Conservation (phyloP, 768 basidiomycete species). For the Suillus paluster region DNA sequence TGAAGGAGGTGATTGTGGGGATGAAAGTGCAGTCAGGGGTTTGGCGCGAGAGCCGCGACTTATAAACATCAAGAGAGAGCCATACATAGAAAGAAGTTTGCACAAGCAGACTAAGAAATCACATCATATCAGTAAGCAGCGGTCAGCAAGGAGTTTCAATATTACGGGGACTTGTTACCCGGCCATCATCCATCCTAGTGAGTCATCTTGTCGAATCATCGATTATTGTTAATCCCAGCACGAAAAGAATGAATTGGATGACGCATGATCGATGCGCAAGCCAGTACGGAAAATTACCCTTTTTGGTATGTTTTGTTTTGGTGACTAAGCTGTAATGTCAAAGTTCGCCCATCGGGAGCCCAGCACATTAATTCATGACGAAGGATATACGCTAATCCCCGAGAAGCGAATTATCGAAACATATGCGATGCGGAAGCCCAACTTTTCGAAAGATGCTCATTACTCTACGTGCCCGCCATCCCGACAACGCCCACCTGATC, state of each 20-base stretch:
- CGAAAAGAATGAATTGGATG: too few species aligned
- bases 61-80: slow-evolving; percentile 9
- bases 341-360: background rate
- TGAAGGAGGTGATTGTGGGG: background rate
- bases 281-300: background rate
- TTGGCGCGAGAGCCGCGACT: slow-evolving; percentile 9
- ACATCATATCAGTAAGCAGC: background rate
- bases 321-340: too few species aligned
- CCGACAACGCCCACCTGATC: slow-evolving; percentile 87
- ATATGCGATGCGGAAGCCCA: slow-evolving; percentile 2
- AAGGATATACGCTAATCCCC: background rate
- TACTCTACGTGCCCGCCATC: slow-evolving; percentile 80
- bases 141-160: slow-evolving; percentile 1
- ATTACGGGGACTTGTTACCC: slow-evolving; percentile 11
- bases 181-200: slow-evolving; percentile 5
- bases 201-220: too few species aligned
- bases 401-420: background rate
- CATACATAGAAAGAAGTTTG: slow-evolving; percentile 24
- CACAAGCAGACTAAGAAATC: background rate
- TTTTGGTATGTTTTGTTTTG: background rate
- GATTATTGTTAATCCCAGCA: too few species aligned
- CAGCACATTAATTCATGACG: background rate
- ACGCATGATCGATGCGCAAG: too few species aligned
- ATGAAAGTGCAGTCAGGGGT: slow-evolving; percentile 13
- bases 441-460: background rate